Conservation (phyloP, 202 grass and related monocot genomes). For the Panicum virgatum region DNA sequence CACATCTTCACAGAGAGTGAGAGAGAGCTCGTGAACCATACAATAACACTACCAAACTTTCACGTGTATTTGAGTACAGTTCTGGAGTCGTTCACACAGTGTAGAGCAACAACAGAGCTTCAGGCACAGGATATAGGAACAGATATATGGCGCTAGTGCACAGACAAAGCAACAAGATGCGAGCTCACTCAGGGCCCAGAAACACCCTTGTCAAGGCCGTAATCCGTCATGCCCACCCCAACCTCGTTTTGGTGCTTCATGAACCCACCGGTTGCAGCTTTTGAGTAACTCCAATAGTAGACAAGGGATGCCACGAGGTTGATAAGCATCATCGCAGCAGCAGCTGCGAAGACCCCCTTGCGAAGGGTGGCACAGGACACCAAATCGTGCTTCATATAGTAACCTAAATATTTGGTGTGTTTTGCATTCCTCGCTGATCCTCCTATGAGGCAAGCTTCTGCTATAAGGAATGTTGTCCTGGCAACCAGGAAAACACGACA, state of each 20-base stretch:
- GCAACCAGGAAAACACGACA: not conserved
- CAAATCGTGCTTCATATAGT: conserved; percentile 72
- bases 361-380: conserved; percentile 60
- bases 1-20: not conserved
- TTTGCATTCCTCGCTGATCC: conserved; percentile 89
- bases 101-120: not conserved
- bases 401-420: conserved; percentile 91
- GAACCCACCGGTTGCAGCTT: conserved; percentile 60
- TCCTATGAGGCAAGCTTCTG: conserved; percentile 80
- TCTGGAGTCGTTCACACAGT: not conserved
- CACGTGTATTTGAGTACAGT: not conserved
- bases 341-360: conserved; percentile 88
- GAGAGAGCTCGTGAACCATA: not conserved
- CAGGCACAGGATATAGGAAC: not conserved
- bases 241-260: conserved; percentile 87
- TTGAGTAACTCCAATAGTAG: conserved; percentile 86
- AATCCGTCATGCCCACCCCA: conserved; percentile 84
- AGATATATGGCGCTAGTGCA: not conserved
- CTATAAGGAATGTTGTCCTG: conserved; percentile 80
- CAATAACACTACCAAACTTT: not conserved
- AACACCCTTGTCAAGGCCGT: conserved; percentile 60
- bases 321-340: conserved; percentile 67
- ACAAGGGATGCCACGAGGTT: conserved; percentile 60
- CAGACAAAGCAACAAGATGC: not conserved
- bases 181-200: conserved; percentile 40